Evolutionary conservation across 2,329 filamentous ascomycete genomes (phyloP).

Genomic region (Madurella fahalii): DNA sequence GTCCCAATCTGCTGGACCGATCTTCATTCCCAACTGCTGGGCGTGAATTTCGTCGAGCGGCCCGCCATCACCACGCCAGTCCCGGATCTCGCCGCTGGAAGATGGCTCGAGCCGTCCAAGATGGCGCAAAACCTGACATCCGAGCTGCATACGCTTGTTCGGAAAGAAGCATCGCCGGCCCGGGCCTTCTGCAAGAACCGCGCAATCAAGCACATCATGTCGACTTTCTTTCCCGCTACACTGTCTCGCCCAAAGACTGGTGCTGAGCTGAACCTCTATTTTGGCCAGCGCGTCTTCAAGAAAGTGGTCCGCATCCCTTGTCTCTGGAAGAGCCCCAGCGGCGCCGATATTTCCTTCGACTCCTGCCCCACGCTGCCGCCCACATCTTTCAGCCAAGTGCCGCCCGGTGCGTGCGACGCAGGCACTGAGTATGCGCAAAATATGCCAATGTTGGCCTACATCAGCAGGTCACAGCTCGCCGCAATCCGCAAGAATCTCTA

Average conservation of each 20-base stretch:
- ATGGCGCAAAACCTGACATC: slow-evolving; percentile 41
- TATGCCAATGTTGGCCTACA: slow-evolving; percentile 42
- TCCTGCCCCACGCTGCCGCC: slow-evolving; percentile 22
- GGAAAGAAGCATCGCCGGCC: slow-evolving; percentile 32
- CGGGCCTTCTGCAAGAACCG: slow-evolving; percentile 35
- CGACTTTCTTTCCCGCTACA: slow-evolving; percentile 39
- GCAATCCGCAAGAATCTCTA: slow-evolving; percentile 46
- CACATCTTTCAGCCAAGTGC: slow-evolving; percentile 19
- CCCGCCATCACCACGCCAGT: slow-evolving; percentile 40
- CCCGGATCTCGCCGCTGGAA: slow-evolving; percentile 27
- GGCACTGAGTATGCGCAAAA: slow-evolving; percentile 26
- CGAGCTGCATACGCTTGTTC: slow-evolving; percentile 37
- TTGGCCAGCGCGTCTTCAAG: slow-evolving; percentile 43
- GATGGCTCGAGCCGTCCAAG: slow-evolving; percentile 34
- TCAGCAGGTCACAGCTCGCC: slow-evolving; percentile 45
- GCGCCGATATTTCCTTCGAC: slow-evolving; percentile 30
- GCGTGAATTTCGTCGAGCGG: slow-evolving; percentile 42
- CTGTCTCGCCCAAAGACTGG: slow-evolving; percentile 31
- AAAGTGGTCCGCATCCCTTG: slow-evolving; percentile 46
- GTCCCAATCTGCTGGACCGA: slow-evolving; percentile 56
- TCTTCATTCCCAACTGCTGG: slow-evolving; percentile 45
- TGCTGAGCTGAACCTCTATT: slow-evolving; percentile 47
- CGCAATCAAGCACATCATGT: slow-evolving; percentile 43
- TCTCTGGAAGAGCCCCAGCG: slow-evolving; percentile 41
- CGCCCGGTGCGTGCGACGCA: slow-evolving; percentile 22